These are phyloP conservation scores for Carex arenaria DNA, from an alignment of 202 grass and related monocot species.

Conservation along the genomic window DNA sequence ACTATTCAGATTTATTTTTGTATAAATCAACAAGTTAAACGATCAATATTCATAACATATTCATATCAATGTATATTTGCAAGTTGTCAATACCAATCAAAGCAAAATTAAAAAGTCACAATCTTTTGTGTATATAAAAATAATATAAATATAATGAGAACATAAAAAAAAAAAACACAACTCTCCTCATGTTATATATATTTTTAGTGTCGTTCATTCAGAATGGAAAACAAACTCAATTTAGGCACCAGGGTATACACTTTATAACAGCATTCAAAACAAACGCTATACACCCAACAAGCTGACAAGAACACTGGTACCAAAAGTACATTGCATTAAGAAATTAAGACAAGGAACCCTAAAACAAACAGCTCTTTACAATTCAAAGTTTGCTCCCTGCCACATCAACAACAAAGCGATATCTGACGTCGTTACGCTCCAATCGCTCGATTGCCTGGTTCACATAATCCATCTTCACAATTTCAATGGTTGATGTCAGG, in stretches of 20 bases:
- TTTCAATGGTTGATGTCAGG: slow-evolving; percentile 71
- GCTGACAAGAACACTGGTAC: neutral
- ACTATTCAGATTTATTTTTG: too few species aligned
- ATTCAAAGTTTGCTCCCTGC: slow-evolving; percentile 73
- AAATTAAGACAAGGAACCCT: neutral
- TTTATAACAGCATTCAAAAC: neutral
- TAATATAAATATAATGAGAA: too few species aligned
- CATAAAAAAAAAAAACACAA: too few species aligned
- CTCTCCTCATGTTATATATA: neutral
- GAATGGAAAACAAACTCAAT: neutral
- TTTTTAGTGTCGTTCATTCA: neutral
- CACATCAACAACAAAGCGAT: slow-evolving; percentile 95
- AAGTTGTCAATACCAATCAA: too few species aligned
- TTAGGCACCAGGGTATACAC: neutral
- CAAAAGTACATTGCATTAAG: neutral
- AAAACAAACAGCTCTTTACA: neutral
- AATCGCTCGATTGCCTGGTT: slow-evolving; percentile 75
- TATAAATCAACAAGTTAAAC: too few species aligned
- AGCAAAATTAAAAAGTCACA: too few species aligned
- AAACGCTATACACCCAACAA: neutral
- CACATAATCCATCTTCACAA: slow-evolving; percentile 91
- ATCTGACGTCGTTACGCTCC: slow-evolving; percentile 90
- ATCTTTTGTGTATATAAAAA: too few species aligned
- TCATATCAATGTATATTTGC: too few species aligned
- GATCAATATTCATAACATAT: too few species aligned